phyloP scores from a whole-genome alignment of 345 rosid species.

The Brassica carinata region DNA sequence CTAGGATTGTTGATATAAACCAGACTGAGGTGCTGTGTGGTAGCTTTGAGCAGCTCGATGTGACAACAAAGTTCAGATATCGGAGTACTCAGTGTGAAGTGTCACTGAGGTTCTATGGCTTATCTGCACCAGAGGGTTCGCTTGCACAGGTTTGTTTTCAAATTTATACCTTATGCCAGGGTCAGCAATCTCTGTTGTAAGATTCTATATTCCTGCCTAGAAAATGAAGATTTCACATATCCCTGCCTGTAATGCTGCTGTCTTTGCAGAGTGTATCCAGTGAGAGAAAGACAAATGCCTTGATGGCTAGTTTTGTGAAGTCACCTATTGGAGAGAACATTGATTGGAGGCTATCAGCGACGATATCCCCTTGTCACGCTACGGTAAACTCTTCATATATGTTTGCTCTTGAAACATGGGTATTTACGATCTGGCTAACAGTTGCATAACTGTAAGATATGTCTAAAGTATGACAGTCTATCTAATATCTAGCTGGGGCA shows the following conservation, averaged over 20 bases:
- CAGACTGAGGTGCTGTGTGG: constrained; percentile 82
- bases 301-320: constrained; percentile 82
- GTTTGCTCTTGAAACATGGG: constrained; percentile 14
- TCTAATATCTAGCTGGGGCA: constrained; percentile 21
- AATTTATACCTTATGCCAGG: constrained; percentile 2
- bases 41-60: constrained; percentile 88
- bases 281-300: constrained; percentile 89
- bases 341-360: constrained; percentile 94
- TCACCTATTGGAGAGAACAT: constrained; percentile 90
- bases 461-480: constrained; percentile 8
- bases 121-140: constrained; percentile 97
- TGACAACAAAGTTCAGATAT: constrained; percentile 75
- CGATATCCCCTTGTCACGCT: constrained; percentile 95
- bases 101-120: constrained; percentile 81
- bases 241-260: constrained; percentile 30
- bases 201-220: constrained; percentile 8
- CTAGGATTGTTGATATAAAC: constrained; percentile 70
- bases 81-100: constrained; percentile 80
- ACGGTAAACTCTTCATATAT: constrained; percentile 64
- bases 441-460: constrained; percentile 10
- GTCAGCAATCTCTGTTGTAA: constrained; percentile 7
- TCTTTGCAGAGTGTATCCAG: constrained; percentile 83
- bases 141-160: constrained; percentile 85
- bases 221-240: constrained; percentile 31
- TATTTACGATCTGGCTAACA: constrained; percentile 8